Base-by-base conservation (phyloP, 2,329 filamentous ascomycete genomes). In the Fusarium fujikuroi region DNA sequence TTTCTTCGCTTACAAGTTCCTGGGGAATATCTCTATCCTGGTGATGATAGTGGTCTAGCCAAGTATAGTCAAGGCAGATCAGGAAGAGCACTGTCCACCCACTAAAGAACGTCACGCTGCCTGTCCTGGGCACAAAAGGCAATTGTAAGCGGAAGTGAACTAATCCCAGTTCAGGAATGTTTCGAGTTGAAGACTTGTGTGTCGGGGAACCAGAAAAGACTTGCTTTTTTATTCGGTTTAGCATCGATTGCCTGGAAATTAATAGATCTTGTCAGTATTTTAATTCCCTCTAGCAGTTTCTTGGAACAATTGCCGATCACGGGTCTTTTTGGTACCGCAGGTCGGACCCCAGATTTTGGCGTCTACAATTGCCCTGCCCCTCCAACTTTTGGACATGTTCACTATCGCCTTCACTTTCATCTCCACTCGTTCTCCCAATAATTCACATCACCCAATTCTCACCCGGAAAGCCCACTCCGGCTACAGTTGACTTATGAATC, bases 401-500 rank as follows among this genome's bases (percentile, higher is more conserved):
- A 32, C 28, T 36, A 21, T 39, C 30, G 30, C 50, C 21, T 15
- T 36, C 32, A 25, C 62, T 30, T n/a, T 3, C 66, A 56, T 68
- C 49, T 57, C 66, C 63, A 68, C 42, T 15, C 28, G 5, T 36
- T 40, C 39, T 52, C n/a, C 25, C 37, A 30, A 49, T 9, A 57
- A 30, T 28, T 42, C 30, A 23, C 9, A 40, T 34, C 23, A 53
- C 28, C 28, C 23, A 58, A 12, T 16, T 49, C 11, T 40, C 28
- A 15, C 18, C 18, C 11, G 12, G n/a, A 37, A 42, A 23, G 28
- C 8, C 32, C 25, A 10, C 34, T 19, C n/a, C 74, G 75, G 72
- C 72, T 77, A 43, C 72, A 63, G 39, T 70, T 77, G 57, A 71
- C 76, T 43, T 28, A 77, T 77, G 75, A 65, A 75, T 18, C 53